phyloP scores from a whole-genome alignment of 768 basidiomycete genomes.

The Coprinopsis strossmayeri region DNA sequence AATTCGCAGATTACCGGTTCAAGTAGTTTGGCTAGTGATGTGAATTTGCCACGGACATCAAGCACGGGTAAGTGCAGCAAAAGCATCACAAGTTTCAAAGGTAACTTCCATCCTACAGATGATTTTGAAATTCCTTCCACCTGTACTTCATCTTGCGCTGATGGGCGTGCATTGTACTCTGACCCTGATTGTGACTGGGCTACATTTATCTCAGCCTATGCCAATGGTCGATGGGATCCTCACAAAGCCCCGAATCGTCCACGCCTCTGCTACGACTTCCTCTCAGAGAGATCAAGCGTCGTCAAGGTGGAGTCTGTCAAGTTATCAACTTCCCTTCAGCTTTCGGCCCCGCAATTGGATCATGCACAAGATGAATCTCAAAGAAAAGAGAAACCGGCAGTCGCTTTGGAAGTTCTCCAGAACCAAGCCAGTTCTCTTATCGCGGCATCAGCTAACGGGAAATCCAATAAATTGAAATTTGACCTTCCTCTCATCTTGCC shows the following conservation, averaged over 20 bases:
- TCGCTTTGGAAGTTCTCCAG: neutral
- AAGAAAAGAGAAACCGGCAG: neutral
- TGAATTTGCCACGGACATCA: neutral
- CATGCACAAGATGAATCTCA: neutral
- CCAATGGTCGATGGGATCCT: constrained; percentile 75
- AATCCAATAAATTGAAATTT: neutral
- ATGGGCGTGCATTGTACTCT: neutral
- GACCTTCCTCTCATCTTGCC: constrained; percentile 17
- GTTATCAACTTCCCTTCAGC: neutral
- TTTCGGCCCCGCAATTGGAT: neutral
- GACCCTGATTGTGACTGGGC: constrained; percentile 54
- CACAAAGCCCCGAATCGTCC: constrained; percentile 62
- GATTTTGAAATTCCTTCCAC: neutral
- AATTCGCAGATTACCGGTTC: neutral
- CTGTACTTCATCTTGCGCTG: neutral
- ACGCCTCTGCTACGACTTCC: constrained; percentile 11
- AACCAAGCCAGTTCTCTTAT: constrained; percentile 1
- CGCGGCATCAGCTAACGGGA: neutral
- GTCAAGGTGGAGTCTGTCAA: neutral
- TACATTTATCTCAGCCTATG: constrained; percentile 72
- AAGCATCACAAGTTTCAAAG: neutral
- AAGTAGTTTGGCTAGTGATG: neutral
- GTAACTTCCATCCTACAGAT: neutral
- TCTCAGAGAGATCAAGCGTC: neutral
- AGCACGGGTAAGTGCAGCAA: neutral